Conservation (phyloP, 2,329 filamentous ascomycete genomes). For the Microthyrium microscopicum region DNA sequence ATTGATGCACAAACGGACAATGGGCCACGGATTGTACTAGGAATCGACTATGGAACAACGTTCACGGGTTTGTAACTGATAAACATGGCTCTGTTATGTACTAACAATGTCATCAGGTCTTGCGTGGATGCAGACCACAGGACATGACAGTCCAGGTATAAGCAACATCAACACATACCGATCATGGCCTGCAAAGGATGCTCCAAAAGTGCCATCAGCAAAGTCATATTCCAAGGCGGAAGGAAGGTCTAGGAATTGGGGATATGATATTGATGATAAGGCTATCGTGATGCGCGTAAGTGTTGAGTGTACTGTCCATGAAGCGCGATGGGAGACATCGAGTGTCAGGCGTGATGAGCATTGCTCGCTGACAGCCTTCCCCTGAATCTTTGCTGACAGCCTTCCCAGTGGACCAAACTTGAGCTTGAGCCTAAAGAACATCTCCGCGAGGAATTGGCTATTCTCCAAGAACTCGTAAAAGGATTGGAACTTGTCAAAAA, state of each 20-base stretch:
- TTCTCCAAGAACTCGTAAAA: neutral
- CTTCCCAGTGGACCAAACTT: conserved; percentile 7
- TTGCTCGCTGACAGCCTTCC: no score
- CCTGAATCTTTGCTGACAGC: no score
- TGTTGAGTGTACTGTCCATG: no score
- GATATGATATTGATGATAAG: conserved; percentile 1
- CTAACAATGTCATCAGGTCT: neutral
- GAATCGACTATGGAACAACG: conserved; percentile 7
- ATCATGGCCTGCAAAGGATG: neutral
- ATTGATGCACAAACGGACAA: no score
- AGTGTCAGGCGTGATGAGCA: no score
- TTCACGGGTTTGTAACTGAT: conserved; percentile 2
- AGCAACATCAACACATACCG: neutral
- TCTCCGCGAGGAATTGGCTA: conserved; percentile 4
- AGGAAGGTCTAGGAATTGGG: neutral
- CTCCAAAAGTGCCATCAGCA: neutral
- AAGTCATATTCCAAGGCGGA: neutral
- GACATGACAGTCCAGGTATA: neutral
- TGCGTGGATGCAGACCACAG: neutral
- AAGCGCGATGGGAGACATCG: no score
- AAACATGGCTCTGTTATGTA: neutral
- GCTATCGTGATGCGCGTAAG: conserved; percentile 3
- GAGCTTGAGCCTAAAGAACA: neutral
- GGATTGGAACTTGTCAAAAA: neutral
- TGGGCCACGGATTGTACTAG: conserved; percentile 5